Conservation (phyloP, 805 yeast genomes). For the Yarrowia osloensis region DNA sequence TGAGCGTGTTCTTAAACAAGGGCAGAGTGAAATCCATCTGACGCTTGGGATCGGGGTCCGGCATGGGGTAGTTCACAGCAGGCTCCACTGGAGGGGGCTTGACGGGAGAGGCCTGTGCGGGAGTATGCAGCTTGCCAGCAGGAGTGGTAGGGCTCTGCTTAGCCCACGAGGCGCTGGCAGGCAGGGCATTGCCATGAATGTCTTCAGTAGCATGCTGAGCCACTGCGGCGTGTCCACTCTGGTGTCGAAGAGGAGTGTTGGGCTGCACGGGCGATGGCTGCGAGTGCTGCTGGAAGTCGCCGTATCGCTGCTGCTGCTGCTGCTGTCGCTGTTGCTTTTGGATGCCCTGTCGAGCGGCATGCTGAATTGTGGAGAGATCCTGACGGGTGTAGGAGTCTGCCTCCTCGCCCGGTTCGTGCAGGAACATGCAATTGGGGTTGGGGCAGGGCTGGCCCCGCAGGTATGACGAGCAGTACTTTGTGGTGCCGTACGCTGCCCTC, state of each 20-base stretch:
- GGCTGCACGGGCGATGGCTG: conserved; percentile 18
- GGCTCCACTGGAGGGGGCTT: conserved; percentile 28
- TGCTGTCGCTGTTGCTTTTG: conserved; percentile 31
- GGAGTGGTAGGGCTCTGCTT: conserved; percentile 37
- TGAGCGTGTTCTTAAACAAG: conserved; percentile 47
- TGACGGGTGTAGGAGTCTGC: conserved; percentile 94
- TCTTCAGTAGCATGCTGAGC: conserved; percentile 32
- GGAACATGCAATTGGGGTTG: conserved; percentile 97
- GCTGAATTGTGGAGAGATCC: conserved; percentile 71
- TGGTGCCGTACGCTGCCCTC: conserved; percentile 97
- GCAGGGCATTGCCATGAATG: conserved; percentile 54
- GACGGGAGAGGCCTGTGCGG: conserved; percentile 33
- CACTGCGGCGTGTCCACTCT: conserved; percentile 32
- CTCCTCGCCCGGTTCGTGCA: conserved; percentile 99
- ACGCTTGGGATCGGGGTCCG: conserved; percentile 46
- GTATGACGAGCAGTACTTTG: conserved; percentile 96
- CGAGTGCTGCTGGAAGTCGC: conserved; percentile 19
- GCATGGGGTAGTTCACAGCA: conserved; percentile 33
- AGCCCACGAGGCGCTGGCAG: conserved; percentile 75
- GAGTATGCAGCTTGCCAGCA: conserved; percentile 39
- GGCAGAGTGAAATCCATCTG: conserved; percentile 55
- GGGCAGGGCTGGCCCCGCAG: conserved; percentile 95
- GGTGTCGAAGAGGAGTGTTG: conserved; percentile 18
- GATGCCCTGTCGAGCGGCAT: conserved; percentile 43
- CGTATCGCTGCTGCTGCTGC: conserved; percentile 23